Base-by-base conservation (phyloP, 345 rosid species). In the Passiflora organensis region DNA sequence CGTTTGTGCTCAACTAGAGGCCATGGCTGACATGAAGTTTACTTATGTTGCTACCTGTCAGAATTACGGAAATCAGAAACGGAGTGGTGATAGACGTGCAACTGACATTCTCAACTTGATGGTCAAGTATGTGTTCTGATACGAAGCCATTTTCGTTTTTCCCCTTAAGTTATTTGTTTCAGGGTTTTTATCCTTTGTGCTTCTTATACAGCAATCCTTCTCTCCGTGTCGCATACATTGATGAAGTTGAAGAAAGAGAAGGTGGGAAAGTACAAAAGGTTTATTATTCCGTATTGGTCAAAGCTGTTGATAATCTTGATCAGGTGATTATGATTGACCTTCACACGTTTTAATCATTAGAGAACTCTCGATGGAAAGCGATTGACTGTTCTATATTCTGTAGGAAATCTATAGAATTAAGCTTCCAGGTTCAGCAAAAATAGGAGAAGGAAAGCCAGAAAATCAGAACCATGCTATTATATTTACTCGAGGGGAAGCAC, bases 371-470 rank as follows among this genome's bases (percentile, higher is more conserved):
- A n/a, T 28, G 53, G 56, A 51, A 28, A 11, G 38, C 65, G 51
- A 69, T 61, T 54, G 6, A 53, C 36, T 43, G 48, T 13, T 14
- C 60, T 46, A 66, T 57, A 51, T 61, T 13, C 66, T 1, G 34
- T 51, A 93, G 99, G 96, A 93, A 93, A 86, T 89, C 37, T 93
- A 86, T 62, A 86, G 99, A 38, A 87, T 86, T 69, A 93, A 82
- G 73, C 64, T 93, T 64, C 99, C 99, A 10, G 96, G 96, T 65
- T 55, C 76, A 32, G 96, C 91, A 20, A 89, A 93, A 78, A 48
- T 86, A 52, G 97, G 97, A 68, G 99, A 93, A 78, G 99, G 97
- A 62, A 89, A 89, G 70, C 99, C 99, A 21, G 99, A 85, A 73
- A 83, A 93, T 69, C 99, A 93, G 77, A 93, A 86, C 58, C 99